Base-by-base conservation (phyloP, 441 rosid genomes). In the Gossypium lobatum region DNA sequence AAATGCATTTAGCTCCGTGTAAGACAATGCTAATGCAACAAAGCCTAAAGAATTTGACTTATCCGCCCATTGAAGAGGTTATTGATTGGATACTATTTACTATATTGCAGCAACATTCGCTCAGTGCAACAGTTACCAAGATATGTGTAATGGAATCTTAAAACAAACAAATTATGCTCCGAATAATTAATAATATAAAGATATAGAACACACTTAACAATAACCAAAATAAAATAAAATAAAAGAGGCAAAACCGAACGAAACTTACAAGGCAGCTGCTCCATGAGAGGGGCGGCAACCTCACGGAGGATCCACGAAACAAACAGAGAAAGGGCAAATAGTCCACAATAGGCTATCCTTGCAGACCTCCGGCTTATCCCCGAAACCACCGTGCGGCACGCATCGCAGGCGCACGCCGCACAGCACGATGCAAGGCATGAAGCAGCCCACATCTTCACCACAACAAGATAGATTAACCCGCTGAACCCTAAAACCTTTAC, bases 211-310 rank as follows among this genome's bases (percentile, higher is more conserved):
- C n/a, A n/a, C n/a, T n/a, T n/a, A n/a, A n/a, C n/a, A n/a, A n/a
- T n/a, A n/a, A n/a, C n/a, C n/a, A n/a, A n/a, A n/a, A n/a, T n/a
- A n/a, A n/a, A n/a, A n/a, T n/a, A n/a, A n/a, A 46, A 50, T 0
- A n/a, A 26, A 6, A 5, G 45, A 58, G 13, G 63, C 6, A 26
- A 13, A 50, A 7, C 10, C 65, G 23, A 39, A 65, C 3, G 25
- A 54, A 71, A 61, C 92, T 88, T 87, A 93, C 98, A 91, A 73
- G 99, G 98, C 64, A 95, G 76, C 79, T 90, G 89, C 85, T 93
- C 96, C 97, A 95, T 88, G 62, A 90, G 90, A 62, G 98, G 98
- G 71, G 98, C 97, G 46, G 97, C 97, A 28, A 93, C 96, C 61
- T 90, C 96, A 25, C 93, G 93, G 72, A 93, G 92, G 78, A 93